Evolutionary conservation across 805 yeast species (phyloP), one percentile per base, ranked within the genome.

Genomic region (Barnettozyma vustinii): DNA sequence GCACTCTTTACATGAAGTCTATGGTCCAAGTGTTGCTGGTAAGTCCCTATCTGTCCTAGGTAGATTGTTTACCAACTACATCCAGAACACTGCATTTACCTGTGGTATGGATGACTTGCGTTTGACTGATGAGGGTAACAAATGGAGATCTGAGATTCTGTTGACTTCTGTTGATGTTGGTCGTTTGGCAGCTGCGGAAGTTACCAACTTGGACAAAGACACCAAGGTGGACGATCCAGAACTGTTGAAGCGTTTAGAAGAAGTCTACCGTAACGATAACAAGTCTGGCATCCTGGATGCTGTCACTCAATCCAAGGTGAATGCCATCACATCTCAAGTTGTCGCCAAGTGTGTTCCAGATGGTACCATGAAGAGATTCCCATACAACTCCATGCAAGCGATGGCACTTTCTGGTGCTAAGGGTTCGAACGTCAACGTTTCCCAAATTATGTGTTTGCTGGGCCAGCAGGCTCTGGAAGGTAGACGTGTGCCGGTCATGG

Each of bases 101-200:
- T 94, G 99, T 83, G 99, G 99, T 78, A 95, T 94, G 99, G 99
- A 94, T 67, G 99, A 94, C 73, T 76, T 94, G 67, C 81, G 96
- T 65, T 77, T 95, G 58, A 94, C 98, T 20, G 79, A 68, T 3
- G 96, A 88, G 59, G 99, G 99, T 64, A 91, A 95, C 66, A 62
- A 75, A 52, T 83, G 95, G 92, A 83, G 99, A 75, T 71, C 72
- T 13, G 95, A 89, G 52, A 87, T 94, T 53, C 76, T 95, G 66
- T 72, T 79, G 56, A 82, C 82, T 51, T 82, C 95, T 23, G 78
- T 77, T 46, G 95, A 86, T 60, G 83, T 82, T 50, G 99, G 99
- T 63, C 79, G 92, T 65, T 76, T 77, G 56, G 97, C 98, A 37
- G 99, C 99, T 37, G 78, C 87, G 35, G 99, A 94, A 68, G 98